Evolutionary conservation across 345 rosid genomes (phyloP).

Genomic region (Arabidopsis suecica): DNA sequence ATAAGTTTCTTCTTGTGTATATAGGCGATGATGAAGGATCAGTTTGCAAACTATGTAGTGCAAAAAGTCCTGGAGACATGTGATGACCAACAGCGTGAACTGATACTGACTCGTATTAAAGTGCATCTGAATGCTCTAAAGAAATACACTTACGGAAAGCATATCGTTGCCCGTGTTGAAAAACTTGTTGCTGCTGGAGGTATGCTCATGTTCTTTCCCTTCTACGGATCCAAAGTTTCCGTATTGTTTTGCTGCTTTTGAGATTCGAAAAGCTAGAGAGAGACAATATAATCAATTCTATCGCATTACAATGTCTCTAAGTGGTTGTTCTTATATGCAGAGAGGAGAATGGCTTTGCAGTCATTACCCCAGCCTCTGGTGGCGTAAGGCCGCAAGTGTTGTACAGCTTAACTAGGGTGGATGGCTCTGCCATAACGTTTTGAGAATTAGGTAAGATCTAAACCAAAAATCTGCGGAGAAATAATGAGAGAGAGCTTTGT

Average conservation of each 20-base stretch:
- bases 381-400: slow-evolving; percentile 40
- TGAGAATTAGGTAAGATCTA: slow-evolving; percentile 48
- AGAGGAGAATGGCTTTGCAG: slow-evolving; percentile 47
- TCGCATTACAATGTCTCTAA: background rate
- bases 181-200: slow-evolving; percentile 98
- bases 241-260: background rate
- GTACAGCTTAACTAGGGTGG: slow-evolving; percentile 48
- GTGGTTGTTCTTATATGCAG: slow-evolving; percentile 4
- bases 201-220: slow-evolving; percentile 38
- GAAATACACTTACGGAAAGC: slow-evolving; percentile 97
- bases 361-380: slow-evolving; percentile 32
- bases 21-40: slow-evolving; percentile 98
- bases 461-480: slow-evolving; percentile 43
- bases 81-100: slow-evolving; percentile 87
- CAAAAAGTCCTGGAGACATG: slow-evolving; percentile 98
- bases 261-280: background rate
- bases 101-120: slow-evolving; percentile 82
- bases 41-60: slow-evolving; percentile 97
- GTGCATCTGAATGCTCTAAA: slow-evolving; percentile 87
- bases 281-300: background rate
- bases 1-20: slow-evolving; percentile 19
- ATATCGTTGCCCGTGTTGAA: slow-evolving; percentile 96
- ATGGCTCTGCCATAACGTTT: slow-evolving; percentile 49
- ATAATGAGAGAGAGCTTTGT: slow-evolving; percentile 37
- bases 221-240: background rate